These are phyloP conservation scores for Sherardia arvensis DNA, from an alignment of 257 asterid species.

Conservation along the genomic window DNA sequence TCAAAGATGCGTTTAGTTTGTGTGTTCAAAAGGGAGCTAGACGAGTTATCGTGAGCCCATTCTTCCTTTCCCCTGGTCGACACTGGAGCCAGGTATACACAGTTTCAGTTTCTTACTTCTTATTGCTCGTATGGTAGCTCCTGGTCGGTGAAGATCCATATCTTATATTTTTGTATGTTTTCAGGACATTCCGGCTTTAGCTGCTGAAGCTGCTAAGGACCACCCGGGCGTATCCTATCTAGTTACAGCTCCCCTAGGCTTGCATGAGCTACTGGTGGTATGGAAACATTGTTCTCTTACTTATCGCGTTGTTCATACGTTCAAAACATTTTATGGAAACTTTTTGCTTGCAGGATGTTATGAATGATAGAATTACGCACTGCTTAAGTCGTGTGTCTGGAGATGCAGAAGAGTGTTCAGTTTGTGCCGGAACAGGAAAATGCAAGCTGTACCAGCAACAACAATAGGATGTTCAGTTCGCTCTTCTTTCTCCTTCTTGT, in stretches of 20 bases:
- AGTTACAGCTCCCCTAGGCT: slow-evolving; percentile 45
- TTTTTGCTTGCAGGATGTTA: slow-evolving; percentile 85
- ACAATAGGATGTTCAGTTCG: no score
- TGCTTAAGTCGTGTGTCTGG: slow-evolving; percentile 89
- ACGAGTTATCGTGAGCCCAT: slow-evolving; percentile 86
- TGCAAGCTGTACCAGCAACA: slow-evolving; percentile 43
- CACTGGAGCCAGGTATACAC: slow-evolving; percentile 77
- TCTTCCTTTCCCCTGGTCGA: slow-evolving; percentile 92
- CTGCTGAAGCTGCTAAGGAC: slow-evolving; percentile 93
- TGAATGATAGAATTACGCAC: slow-evolving; percentile 71
- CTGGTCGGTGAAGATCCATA: slow-evolving; percentile 14
- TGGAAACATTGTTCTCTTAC: slow-evolving; percentile 7
- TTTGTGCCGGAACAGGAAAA: slow-evolving; percentile 88
- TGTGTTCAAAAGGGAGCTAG: slow-evolving; percentile 83
- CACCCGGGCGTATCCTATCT: slow-evolving; percentile 94
- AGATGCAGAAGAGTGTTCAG: slow-evolving; percentile 74
- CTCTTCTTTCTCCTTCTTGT: background rate
- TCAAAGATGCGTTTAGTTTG: slow-evolving; percentile 63
- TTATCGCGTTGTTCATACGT: background rate
- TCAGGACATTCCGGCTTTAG: slow-evolving; percentile 60
- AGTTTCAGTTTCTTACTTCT: background rate
- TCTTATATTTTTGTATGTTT: slow-evolving; percentile 9
- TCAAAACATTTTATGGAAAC: no score
- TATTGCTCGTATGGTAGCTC: background rate
- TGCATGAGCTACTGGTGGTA: slow-evolving; percentile 80